A percentile compares a stretch with the other conserved stretches of the same genome.
Evolutionary conservation across 371 early-diverging fungal genomes (phyloP).

Genomic region (Mucor velutinosus): DNA sequence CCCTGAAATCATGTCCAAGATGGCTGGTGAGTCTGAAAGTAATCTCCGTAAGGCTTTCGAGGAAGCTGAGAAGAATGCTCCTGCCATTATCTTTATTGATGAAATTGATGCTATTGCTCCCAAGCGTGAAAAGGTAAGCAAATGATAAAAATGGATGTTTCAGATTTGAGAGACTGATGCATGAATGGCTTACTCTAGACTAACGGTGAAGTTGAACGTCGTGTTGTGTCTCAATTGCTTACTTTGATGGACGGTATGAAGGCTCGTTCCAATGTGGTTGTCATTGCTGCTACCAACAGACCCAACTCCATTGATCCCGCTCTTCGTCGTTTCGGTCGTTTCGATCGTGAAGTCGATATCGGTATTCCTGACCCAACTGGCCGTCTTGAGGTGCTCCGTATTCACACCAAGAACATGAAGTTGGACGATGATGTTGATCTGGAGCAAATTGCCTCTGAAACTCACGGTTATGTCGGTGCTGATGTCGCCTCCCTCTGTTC

Average conservation of each 20-base stretch:
- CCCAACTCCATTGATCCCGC: conserved; percentile 99
- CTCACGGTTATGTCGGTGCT: conserved; percentile 99
- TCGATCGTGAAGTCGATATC: conserved; percentile 99
- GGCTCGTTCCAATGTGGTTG: conserved; percentile 96
- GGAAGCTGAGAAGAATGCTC: conserved; percentile 98
- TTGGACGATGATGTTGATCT: conserved; percentile 98
- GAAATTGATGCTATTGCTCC: conserved; percentile 99
- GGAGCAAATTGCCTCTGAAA: conserved; percentile 97
- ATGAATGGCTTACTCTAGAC: conserved; percentile 54
- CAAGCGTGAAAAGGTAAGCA: conserved; percentile 97
- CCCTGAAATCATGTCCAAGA: conserved; percentile 99
- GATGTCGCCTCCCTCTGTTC: conserved; percentile 99
- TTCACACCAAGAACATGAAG: conserved; percentile 99
- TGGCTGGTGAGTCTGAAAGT: conserved; percentile 99
- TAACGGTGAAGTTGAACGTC: conserved; percentile 99
- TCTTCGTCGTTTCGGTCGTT: conserved; percentile 99
- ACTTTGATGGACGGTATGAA: conserved; percentile 99
- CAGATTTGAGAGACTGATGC: neutral
- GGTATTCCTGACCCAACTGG: conserved; percentile 99
- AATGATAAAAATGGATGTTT: neutral
- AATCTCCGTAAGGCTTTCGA: conserved; percentile 99
- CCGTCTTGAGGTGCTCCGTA: conserved; percentile 98
- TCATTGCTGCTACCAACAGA: conserved; percentile 98
- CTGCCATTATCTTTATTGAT: conserved; percentile 99
- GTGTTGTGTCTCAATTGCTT: conserved; percentile 98